Base-by-base conservation (phyloP, 805 yeast species). In the Ogataea thermomethanolica region DNA sequence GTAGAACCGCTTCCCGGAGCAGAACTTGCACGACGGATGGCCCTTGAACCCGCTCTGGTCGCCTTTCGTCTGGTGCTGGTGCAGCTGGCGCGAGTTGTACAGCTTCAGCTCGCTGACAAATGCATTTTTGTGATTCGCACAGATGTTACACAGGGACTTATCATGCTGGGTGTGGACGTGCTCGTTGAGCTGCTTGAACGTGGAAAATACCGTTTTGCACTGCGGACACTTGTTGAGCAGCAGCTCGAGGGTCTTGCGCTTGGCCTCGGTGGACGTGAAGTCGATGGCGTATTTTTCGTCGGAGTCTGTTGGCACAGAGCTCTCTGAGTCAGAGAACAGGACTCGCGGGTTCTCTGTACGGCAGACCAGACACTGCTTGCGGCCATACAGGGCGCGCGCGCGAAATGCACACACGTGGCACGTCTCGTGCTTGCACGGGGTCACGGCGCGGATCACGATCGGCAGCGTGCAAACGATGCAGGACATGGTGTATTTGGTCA, bases 401-500 rank as follows among this genome's bases (percentile, higher is more conserved):
- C 96, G 73, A 49, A 91, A 75, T 0, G 87, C 70, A 67, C 99
- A 93, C 32, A 60, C 65, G 56, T 88, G 86, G 61, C 99, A 93
- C 0, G 89, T 79, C 25, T 70, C 73, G 58, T 93, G 98, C 53
- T 81, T 79, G 62, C 99, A 93, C 0, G 88, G 85, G 1, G 93
- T 75, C 8, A 84, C 55, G 0, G 95, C 87, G 2, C 80, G 78
- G 50, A 71, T 74, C n/a, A 52, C 49, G 21, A 88, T 70, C 23
- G 67, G 66, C 33, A 85, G 83, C 0, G 97, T 93, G 66, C 99
- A 93, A 42, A 93, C 85, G 15, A 89, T 64, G 70, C 97, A 90
- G 26, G 24, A 38, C 38, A 35, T 40, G 28, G 10, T 13, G 37
- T 8, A 22, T 12, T 17, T 8, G 26, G 17, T 27, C 5, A n/a